Evolutionary conservation across 2,329 filamentous ascomycete species (phyloP).

Genomic region (Paecilomyces sp.): DNA sequence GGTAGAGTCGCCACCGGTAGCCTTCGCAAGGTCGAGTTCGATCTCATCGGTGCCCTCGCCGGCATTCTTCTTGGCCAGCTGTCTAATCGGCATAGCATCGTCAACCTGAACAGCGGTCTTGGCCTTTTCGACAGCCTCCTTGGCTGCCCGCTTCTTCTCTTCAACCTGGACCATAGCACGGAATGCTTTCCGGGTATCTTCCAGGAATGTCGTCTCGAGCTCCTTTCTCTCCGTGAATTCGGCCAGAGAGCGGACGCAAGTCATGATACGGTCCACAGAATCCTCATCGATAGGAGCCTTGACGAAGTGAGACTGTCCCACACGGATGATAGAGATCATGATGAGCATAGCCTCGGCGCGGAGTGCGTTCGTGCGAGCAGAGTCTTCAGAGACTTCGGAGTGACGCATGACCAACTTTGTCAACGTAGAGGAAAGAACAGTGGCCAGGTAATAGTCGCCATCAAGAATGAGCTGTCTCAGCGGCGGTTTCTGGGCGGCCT

Average conservation of each 20-base stretch:
- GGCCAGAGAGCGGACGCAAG: conserved; percentile 83
- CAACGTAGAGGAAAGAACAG: conserved; percentile 89
- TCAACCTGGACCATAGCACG: conserved; percentile 94
- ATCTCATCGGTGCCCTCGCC: conserved; percentile 77
- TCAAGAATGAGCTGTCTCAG: conserved; percentile 91
- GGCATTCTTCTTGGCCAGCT: conserved; percentile 85
- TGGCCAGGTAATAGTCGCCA: conserved; percentile 92
- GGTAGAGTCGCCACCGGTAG: conserved; percentile 79
- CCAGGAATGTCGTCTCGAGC: conserved; percentile 83
- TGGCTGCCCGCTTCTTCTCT: conserved; percentile 94
- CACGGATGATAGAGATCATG: conserved; percentile 97
- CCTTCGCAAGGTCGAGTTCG: conserved; percentile 84
- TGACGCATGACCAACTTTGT: conserved; percentile 98
- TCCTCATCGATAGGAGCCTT: conserved; percentile 97
- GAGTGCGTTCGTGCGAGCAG: conserved; percentile 83
- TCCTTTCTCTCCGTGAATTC: conserved; percentile 87
- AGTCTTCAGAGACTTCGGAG: conserved; percentile 81
- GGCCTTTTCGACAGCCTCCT: conserved; percentile 85
- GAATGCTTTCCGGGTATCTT: conserved; percentile 94
- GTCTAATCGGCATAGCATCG: conserved; percentile 86
- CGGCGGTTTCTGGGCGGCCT: conserved; percentile 92
- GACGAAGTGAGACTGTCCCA: conserved; percentile 97
- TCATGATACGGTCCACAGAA: conserved; percentile 97
- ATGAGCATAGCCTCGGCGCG: conserved; percentile 98
- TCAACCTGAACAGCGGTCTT: conserved; percentile 94